These are phyloP conservation scores for Phialophora expanda DNA, from an alignment of 2,329 filamentous ascomycete species.

Conservation along the genomic window DNA sequence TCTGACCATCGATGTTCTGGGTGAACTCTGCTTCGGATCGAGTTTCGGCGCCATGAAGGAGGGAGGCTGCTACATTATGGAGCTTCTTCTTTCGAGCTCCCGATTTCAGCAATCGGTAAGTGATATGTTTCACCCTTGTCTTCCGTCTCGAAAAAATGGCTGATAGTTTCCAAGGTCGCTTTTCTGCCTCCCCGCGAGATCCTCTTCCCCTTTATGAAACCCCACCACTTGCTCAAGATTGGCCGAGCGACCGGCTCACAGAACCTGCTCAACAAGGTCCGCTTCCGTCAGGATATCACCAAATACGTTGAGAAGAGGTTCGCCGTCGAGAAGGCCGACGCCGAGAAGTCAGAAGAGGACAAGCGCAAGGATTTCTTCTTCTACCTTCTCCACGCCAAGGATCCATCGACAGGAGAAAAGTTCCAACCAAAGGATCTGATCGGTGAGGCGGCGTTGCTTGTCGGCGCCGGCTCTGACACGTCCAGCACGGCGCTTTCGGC, in stretches of 20 bases:
- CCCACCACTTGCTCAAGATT: conserved; percentile 3
- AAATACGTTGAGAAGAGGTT: conserved; percentile 45
- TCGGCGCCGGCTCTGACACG: conserved; percentile 47
- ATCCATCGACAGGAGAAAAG: conserved; percentile 51
- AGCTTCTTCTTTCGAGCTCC: conserved; percentile 38
- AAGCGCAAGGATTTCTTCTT: conserved; percentile 55
- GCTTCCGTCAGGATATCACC: conserved; percentile 20
- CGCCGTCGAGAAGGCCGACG: conserved; percentile 38
- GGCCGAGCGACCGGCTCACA: conserved; percentile 12
- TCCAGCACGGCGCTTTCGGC: conserved; percentile 48
- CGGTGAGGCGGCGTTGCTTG: conserved; percentile 27
- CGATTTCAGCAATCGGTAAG: conserved; percentile 22
- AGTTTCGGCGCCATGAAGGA: conserved; percentile 49
- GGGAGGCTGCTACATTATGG: conserved; percentile 54
- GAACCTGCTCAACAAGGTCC: conserved; percentile 17
- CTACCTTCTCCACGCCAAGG: conserved; percentile 54
- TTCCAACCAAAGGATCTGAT: conserved; percentile 28
- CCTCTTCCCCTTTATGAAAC: conserved; percentile 22
- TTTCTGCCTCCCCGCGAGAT: conserved; percentile 24
- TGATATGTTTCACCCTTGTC: neutral
- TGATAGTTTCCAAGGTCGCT: conserved; percentile 10
- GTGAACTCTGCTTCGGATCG: conserved; percentile 51
- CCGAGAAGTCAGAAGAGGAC: conserved; percentile 46
- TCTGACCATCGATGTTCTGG: conserved; percentile 60
- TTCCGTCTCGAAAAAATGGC: neutral